Conservation (phyloP, 139 green algal species). For the Yamagishiella unicocca region DNA sequence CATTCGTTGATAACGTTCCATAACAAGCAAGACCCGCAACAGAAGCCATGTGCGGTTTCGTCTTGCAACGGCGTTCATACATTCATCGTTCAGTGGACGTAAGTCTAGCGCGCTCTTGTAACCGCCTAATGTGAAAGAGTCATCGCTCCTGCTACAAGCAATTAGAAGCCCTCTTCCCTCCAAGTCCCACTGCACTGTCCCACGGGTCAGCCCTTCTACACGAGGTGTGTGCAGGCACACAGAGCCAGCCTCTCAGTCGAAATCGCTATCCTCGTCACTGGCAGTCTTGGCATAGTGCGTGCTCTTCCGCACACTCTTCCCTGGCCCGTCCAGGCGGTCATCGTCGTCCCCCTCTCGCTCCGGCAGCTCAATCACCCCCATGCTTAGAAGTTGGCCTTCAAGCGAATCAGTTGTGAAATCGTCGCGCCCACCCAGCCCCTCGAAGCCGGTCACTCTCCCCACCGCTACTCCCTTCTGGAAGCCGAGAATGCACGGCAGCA, state of each 20-base stretch:
- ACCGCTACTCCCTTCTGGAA: slow-evolving; percentile 86
- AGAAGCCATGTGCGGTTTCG: no score
- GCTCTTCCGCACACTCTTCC: slow-evolving; percentile 54
- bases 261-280: slow-evolving; percentile 83
- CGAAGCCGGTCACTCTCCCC: slow-evolving; percentile 91
- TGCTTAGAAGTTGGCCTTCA: slow-evolving; percentile 61
- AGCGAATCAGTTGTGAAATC: slow-evolving; percentile 80
- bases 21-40: no score
- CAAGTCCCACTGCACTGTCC: no score
- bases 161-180: no score
- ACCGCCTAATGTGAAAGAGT: no score
- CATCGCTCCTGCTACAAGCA: no score
- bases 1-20: no score
- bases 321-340: slow-evolving; percentile 20
- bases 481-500: slow-evolving; percentile 89
- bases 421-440: slow-evolving; percentile 86
- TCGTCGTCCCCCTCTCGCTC: slow-evolving; percentile 50
- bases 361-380: slow-evolving; percentile 52
- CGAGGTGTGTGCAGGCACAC: no score
- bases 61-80: no score
- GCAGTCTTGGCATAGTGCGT: slow-evolving; percentile 46
- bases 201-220: no score
- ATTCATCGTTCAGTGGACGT: no score
- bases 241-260: slow-evolving; percentile 60
- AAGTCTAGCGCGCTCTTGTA: no score